Base-by-base conservation (phyloP, 1,139 yeast genomes). In the Trichomonascaceae sp. region DNA sequence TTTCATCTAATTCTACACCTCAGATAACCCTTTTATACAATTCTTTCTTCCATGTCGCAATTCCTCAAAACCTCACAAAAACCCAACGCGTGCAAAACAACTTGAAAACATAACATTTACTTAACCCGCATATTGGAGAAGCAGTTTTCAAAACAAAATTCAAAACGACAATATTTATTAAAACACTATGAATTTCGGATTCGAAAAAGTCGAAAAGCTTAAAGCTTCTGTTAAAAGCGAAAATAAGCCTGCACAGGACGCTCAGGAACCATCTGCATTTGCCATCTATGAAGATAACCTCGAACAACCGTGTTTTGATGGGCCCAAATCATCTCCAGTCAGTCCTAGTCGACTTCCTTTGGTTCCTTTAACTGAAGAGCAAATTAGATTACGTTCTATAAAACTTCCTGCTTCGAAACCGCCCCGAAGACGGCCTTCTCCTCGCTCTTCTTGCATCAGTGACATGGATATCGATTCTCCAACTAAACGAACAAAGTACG, bases 311-410 rank as follows among this genome's bases (percentile, higher is more conserved):
- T 18, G 22, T n/a, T 7, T 19, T 10, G 18, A 24, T n/a, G 3
- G 13, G 13, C 3, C 43, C 10, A 22, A 38, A 15, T n/a, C 44
- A 19, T 4, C 13, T 43, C 20, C 15, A 5, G 12, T 10, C 24
- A 17, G 3, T 9, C 46, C 41, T 5, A 38, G 24, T 20, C 48
- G 52, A 13, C 32, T 32, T 1, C 52, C 52, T 1, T 19, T 50
- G 22, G 48, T 22, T 15, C 48, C 43, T 22, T 17, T 50, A 5
- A 41, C 48, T 2, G 15, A 19, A 18, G 52, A 50, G 17, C 52
- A 50, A 18, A 38, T 50, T 47, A 44, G 36, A 43, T 49, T 50
- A 19, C 47, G 52, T 12, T 50, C 52, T 15, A 30, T 50, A n/a
- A 20, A 27, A 22, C 44, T 50, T 2, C 18, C 38, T 8, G 39